phyloP scores from a whole-genome alignment of 768 basidiomycete species.

The Boletellus ananiceps region DNA sequence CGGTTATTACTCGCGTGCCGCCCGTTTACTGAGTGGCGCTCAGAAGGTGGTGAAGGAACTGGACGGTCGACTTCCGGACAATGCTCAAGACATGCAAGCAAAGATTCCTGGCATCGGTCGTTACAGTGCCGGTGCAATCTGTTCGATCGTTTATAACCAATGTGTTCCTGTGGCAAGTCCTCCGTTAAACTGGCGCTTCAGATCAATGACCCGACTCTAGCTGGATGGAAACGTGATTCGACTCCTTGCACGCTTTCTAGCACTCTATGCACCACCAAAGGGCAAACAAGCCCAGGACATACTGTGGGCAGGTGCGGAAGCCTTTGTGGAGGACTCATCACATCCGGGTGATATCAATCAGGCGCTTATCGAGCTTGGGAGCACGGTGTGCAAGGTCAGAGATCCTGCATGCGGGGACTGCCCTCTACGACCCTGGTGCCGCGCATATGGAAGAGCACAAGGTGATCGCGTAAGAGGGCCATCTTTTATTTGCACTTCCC shows the following conservation, averaged over 20 bases:
- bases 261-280: slow-evolving; percentile 78
- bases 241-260: slow-evolving; percentile 77
- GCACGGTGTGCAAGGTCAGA: slow-evolving; percentile 85
- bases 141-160: slow-evolving; percentile 85
- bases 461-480: slow-evolving; percentile 10
- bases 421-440: slow-evolving; percentile 66
- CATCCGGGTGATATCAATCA: slow-evolving; percentile 85
- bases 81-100: slow-evolving; percentile 75
- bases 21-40: slow-evolving; percentile 78
- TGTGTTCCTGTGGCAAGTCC: slow-evolving; percentile 74
- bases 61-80: slow-evolving; percentile 70
- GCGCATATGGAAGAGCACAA: slow-evolving; percentile 44
- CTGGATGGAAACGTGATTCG: slow-evolving; percentile 89
- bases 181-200: not conserved
- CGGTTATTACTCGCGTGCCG: slow-evolving; percentile 86
- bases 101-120: slow-evolving; percentile 84
- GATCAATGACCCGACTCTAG: slow-evolving; percentile 33
- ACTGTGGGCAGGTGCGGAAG: slow-evolving; percentile 76
- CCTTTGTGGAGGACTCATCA: slow-evolving; percentile 53
- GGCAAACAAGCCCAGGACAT: slow-evolving; percentile 71
- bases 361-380: slow-evolving; percentile 91
- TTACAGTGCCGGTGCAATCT: slow-evolving; percentile 83
- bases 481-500: not conserved
- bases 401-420: slow-evolving; percentile 72
- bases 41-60: slow-evolving; percentile 68